These are phyloP conservation scores for Ascochyta clinopodiicola DNA, from an alignment of 2,329 filamentous ascomycete genomes.

Conservation along the genomic window DNA sequence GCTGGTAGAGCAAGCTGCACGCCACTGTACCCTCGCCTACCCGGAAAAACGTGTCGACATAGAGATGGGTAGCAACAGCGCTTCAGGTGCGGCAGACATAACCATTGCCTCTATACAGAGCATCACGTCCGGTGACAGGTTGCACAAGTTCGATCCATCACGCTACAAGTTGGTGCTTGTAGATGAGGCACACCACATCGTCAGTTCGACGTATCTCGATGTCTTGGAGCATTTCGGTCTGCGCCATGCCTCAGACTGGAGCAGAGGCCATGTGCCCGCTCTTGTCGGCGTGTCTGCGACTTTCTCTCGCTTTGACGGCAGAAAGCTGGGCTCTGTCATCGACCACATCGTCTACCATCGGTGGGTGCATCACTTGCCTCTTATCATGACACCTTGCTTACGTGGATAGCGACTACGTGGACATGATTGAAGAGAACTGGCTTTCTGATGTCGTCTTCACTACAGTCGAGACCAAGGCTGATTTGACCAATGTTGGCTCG, in stretches of 20 bases:
- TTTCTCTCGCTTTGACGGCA: conserved; percentile 79
- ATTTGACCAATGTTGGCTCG: conserved; percentile 74
- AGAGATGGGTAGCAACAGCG: conserved; percentile 83
- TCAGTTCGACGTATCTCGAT: conserved; percentile 78
- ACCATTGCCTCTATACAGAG: conserved; percentile 91
- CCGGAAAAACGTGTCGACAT: conserved; percentile 83
- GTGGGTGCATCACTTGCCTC: conserved; percentile 26
- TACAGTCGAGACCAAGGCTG: conserved; percentile 82
- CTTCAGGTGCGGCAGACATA: conserved; percentile 85
- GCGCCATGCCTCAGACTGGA: conserved; percentile 54
- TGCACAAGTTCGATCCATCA: conserved; percentile 80
- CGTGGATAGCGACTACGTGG: conserved; percentile 65
- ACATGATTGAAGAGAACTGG: conserved; percentile 90
- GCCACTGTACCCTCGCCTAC: conserved; percentile 82
- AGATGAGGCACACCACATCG: conserved; percentile 96
- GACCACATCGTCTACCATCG: conserved; percentile 97
- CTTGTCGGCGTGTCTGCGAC: conserved; percentile 91
- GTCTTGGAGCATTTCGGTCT: conserved; percentile 81
- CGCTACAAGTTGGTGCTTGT: conserved; percentile 90
- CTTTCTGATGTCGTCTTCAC: conserved; percentile 92
- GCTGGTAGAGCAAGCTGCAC: conserved; percentile 90
- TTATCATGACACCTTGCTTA: conserved; percentile 8
- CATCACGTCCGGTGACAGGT: conserved; percentile 75
- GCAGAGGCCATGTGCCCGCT: conserved; percentile 48
- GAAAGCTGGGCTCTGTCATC: conserved; percentile 81